Evolutionary conservation across 1,284 basidiomycete species (phyloP).

Genomic region (Ceratobasidium sp.): DNA sequence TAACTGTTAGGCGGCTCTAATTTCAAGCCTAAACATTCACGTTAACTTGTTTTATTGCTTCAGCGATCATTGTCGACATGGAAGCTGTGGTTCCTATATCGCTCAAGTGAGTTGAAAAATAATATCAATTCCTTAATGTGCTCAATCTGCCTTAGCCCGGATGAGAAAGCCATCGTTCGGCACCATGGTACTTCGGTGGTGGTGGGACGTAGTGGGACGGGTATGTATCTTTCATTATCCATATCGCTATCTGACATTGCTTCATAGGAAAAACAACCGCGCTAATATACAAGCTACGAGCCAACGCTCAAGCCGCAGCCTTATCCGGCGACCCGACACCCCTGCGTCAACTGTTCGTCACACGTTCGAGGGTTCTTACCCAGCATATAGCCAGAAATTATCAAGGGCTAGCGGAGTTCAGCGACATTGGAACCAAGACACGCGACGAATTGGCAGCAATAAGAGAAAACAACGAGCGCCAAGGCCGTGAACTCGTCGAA

Average conservation of each 20-base stretch:
- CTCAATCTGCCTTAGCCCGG: conserved; percentile 25
- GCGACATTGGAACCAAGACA: conserved; percentile 28
- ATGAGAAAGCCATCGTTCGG: conserved; percentile 22
- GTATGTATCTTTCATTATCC: neutral
- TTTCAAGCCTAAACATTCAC: neutral
- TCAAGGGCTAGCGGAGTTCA: conserved; percentile 21
- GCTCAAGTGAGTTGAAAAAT: neutral
- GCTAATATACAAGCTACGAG: conserved; percentile 35
- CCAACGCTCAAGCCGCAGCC: conserved; percentile 22
- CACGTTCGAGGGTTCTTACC: conserved; percentile 32
- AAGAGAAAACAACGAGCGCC: conserved; percentile 4
- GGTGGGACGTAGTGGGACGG: conserved; percentile 35
- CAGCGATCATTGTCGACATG: conserved; percentile 37
- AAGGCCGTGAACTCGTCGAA: conserved; percentile 42
- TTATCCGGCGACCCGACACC: conserved; percentile 50
- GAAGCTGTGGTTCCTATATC: conserved; percentile 37
- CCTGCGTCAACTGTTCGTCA: conserved; percentile 31
- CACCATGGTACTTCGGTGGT: conserved; percentile 41
- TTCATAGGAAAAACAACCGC: conserved; percentile 37
- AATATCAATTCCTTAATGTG: neutral
- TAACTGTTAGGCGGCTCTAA: conserved; percentile 14
- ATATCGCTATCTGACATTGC: neutral
- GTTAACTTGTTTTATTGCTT: neutral
- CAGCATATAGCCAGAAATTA: conserved; percentile 39
- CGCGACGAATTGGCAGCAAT: conserved; percentile 29